Percentiles rank a stretch among this genome's conserved stretches.
Evolutionary conservation across 768 basidiomycete genomes (phyloP).

Genomic region (Astraeus odoratus): DNA sequence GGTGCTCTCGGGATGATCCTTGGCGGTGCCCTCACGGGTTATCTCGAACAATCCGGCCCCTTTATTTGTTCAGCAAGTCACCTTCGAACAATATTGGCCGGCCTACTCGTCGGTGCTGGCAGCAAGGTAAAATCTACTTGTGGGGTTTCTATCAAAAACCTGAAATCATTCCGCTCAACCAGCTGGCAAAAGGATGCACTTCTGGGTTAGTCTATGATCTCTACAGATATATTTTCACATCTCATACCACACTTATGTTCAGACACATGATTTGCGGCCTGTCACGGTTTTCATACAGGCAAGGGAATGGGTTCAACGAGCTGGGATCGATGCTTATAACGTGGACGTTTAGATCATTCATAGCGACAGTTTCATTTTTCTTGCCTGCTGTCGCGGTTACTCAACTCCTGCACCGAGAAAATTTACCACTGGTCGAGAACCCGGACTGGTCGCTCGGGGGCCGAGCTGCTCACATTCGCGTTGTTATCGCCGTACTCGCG

Average conservation of each 20-base stretch:
- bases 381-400: constrained; percentile 41
- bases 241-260: constrained; percentile 1
- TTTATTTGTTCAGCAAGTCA: constrained; percentile 22
- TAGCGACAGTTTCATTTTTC: constrained; percentile 49
- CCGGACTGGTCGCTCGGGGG: constrained; percentile 37
- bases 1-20: constrained; percentile 41
- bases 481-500: constrained; percentile 17
- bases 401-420: constrained; percentile 30
- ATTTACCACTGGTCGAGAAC: constrained; percentile 23
- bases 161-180: neutral
- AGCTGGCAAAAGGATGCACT: constrained; percentile 60
- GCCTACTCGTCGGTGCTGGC: constrained; percentile 52
- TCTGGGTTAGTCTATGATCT: constrained; percentile 39
- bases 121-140: constrained; percentile 35
- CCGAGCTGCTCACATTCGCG: constrained; percentile 20
- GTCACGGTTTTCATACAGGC: constrained; percentile 51
- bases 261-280: constrained; percentile 63
- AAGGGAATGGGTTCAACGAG: constrained; percentile 8
- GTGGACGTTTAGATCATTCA: constrained; percentile 37
- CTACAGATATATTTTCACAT: neutral
- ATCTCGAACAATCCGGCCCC: constrained; percentile 27
- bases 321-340: constrained; percentile 1
- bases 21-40: constrained; percentile 40
- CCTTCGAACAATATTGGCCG: constrained; percentile 35
- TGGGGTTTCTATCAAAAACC: neutral